Base-by-base conservation (phyloP, 345 rosid species). In the Citrus sp. region DNA sequence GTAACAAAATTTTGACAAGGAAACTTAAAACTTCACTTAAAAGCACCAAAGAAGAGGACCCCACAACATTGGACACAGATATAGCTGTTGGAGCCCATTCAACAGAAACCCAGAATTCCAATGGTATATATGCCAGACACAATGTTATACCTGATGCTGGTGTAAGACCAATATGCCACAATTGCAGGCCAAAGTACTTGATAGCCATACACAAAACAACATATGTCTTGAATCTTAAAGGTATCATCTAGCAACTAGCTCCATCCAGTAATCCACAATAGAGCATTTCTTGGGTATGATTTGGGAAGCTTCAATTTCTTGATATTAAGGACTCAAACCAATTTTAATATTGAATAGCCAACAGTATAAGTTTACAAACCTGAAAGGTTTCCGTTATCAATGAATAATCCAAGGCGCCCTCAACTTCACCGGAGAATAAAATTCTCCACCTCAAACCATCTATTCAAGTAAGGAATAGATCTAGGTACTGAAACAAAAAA, bases 371-470 rank as follows among this genome's bases (percentile, higher is more conserved):
- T 42, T 78, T 46, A 81, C 85, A 73, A 78, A 92, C 99, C 99
- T 92, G 89, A 84, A 93, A 90, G 51, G 93, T 88, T 83, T 87
- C 91, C 83, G 83, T 90, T 74, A 96, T 85, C 65, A 88, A 76
- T 82, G 95, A 87, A 81, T 75, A 90, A 86, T 90, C 86, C 84
- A 87, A 84, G 54, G 28, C 77, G 78, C 73, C 89, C 80, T 88
- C 88, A 64, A 61, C 85, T 86, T 83, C 88, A 73, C 46, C 55
- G n/a, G 85, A 82, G 77, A 84, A 84, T 58, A 76, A 67, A 80
- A 91, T 85, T 85, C 95, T 89, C 78, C 97, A 86, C 84, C 99
- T 89, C 87, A 96, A 82, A 63, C 97, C 95, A 85, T 96, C 97
- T 40, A 92, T 80, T 55, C 98, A 88, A 30, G 97, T 92, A 81